A percentile compares a stretch with the other conserved stretches of the same genome.
Conservation (phyloP, 2,329 filamentous ascomycete genomes). For the Nannizziopsis barbatae region DNA sequence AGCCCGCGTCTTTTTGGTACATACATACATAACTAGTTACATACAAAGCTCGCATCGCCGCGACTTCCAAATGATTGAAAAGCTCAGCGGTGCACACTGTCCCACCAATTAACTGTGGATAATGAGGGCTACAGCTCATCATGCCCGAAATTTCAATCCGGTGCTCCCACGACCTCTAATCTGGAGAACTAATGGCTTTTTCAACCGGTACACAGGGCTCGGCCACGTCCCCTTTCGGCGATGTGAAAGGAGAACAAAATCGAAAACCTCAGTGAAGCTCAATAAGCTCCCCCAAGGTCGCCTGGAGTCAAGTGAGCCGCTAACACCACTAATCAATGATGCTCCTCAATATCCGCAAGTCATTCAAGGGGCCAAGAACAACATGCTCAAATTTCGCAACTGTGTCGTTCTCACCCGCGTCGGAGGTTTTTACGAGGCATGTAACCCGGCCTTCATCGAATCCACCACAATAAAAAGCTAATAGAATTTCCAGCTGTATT, state of each 20-base stretch:
- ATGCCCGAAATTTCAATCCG: slow-evolving; percentile 7
- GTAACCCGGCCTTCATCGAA: background rate
- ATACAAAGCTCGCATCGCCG: background rate
- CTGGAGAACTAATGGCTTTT: background rate
- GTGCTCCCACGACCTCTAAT: background rate
- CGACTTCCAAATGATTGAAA: background rate
- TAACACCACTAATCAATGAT: slow-evolving; percentile 36
- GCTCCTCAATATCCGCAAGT: slow-evolving; percentile 68
- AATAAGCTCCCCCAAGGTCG: slow-evolving; percentile 48
- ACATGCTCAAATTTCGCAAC: slow-evolving; percentile 82
- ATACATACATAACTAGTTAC: background rate
- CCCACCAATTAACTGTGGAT: slow-evolving; percentile 5
- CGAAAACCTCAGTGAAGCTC: slow-evolving; percentile 29
- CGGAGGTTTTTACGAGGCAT: slow-evolving; percentile 82
- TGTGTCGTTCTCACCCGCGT: slow-evolving; percentile 87
- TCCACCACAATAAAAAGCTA: background rate
- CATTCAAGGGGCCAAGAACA: slow-evolving; percentile 70
- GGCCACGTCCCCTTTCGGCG: background rate
- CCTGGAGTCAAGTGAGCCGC: slow-evolving; percentile 36
- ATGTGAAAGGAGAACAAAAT: slow-evolving; percentile 27
- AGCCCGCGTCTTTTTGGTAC: background rate
- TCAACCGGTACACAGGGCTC: slow-evolving; percentile 1
- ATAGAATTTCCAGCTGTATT: slow-evolving; percentile 53
- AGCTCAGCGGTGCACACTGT: slow-evolving; percentile 13
- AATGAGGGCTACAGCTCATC: slow-evolving; percentile 8